phyloP scores from a whole-genome alignment of 768 basidiomycete species.

The Podaxis pistillaris region DNA sequence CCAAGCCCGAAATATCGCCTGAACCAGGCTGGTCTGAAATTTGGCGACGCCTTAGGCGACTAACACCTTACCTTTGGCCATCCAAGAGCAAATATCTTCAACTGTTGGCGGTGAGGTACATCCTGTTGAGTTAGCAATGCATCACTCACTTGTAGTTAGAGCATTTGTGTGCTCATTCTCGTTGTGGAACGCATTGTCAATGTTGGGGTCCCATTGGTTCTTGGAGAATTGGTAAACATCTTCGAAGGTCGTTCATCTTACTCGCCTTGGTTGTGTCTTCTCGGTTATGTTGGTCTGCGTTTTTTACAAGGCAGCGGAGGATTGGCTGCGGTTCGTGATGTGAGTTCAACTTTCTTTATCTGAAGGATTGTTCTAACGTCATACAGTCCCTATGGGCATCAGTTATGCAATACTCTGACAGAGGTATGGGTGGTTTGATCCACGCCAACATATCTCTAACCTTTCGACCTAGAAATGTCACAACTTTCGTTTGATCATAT shows the following conservation, averaged over 20 bases:
- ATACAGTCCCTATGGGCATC: slow-evolving; percentile 74
- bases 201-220: slow-evolving; percentile 62
- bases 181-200: slow-evolving; percentile 77
- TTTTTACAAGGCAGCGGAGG: slow-evolving; percentile 80
- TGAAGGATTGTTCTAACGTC: neutral
- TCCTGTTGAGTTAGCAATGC: slow-evolving; percentile 1
- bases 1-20: slow-evolving; percentile 50
- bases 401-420: slow-evolving; percentile 86
- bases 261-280: slow-evolving; percentile 69
- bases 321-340: slow-evolving; percentile 63
- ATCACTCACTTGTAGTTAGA: slow-evolving; percentile 31
- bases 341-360: slow-evolving; percentile 22
- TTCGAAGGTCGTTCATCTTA: slow-evolving; percentile 45
- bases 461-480: slow-evolving; percentile 64
- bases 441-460: neutral
- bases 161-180: slow-evolving; percentile 68
- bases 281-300: slow-evolving; percentile 65
- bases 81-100: slow-evolving; percentile 64
- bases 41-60: slow-evolving; percentile 57
- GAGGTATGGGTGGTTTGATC: slow-evolving; percentile 36
- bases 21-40: slow-evolving; percentile 76
- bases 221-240: slow-evolving; percentile 62
- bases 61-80: slow-evolving; percentile 87
- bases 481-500: slow-evolving; percentile 84
- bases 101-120: slow-evolving; percentile 54